Base-by-base conservation (phyloP, 192 early-diverging fungal genomes). In the Entomortierella beljakovae region DNA sequence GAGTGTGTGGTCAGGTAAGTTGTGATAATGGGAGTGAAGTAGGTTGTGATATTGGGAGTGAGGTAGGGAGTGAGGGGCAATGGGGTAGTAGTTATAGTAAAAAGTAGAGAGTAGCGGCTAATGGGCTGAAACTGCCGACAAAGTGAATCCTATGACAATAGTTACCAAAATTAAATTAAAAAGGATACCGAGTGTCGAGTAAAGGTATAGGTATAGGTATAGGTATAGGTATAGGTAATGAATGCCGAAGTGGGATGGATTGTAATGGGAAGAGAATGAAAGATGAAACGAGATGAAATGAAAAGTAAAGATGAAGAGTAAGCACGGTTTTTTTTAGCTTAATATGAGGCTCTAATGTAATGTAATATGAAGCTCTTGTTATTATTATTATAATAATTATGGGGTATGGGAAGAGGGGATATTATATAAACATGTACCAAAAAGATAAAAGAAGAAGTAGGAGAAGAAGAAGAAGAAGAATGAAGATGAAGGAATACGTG, bases 101-200 rank as follows among this genome's bases (percentile, higher is more conserved):
- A 34, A 48, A 51, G 20, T 49, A 37, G 20, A 42, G 31, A 28
- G 23, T 28, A 61, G 32, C 31, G 70, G 61, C 70, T 34, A 64
- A 71, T 71, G 61, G 70, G 70, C 70, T 32, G 57, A 58, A 53
- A n/a, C n/a, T 15, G 35, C 20, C 2, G 16, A 4, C 6, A 18
- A 54, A 10, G 7, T 48, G 11, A 37, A 26, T 33, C 42, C 34
- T 34, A 3, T 26, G 29, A 18, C 22, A 25, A 37, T 23, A 4
- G 10, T 1, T 54, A 20, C 53, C 38, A 42, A 57, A 20, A n/a
- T 25, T 29, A 6, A 6, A 51, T 22, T 51, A 51, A 51, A 51
- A 51, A 51, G 13, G 6, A 6, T 9, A 40, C 13, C 37, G 37
- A n/a, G n/a, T n/a, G n/a, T n/a, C n/a, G n/a, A n/a, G n/a, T n/a